A percentile compares a stretch with the other conserved stretches of the same genome.
Conservation (phyloP, 2,329 filamentous ascomycete species). For the Beauveria sp. region DNA sequence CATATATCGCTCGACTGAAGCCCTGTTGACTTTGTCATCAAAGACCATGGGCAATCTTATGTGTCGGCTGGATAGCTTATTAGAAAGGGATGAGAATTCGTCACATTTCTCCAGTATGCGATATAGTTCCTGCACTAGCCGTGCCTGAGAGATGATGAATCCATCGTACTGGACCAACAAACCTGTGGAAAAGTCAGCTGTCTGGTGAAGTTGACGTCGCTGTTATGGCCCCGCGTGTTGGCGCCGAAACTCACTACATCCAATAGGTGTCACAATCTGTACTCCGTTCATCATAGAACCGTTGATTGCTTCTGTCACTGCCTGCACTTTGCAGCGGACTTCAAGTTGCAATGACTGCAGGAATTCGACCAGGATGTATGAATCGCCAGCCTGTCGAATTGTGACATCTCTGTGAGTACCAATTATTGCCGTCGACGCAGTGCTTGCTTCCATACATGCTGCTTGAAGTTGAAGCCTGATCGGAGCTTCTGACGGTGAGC, state of each 20-base stretch:
- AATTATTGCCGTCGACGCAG: not conserved
- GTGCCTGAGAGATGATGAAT: not conserved
- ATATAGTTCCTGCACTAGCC: not conserved
- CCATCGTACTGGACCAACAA: not conserved
- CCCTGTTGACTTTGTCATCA: slow-evolving; percentile 29
- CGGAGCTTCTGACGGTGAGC: not conserved
- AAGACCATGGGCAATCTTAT: slow-evolving; percentile 21
- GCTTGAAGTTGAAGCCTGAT: not conserved
- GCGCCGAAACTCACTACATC: not conserved
- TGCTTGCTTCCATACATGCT: not conserved
- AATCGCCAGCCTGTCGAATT: slow-evolving; percentile 1
- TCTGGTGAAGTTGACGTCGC: not conserved
- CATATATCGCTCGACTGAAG: slow-evolving; percentile 41
- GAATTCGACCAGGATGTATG: not conserved
- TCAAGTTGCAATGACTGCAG: slow-evolving; percentile 1
- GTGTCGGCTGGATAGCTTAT: slow-evolving; percentile 12
- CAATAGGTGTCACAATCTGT: slow-evolving; percentile 1
- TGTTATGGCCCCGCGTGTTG: not conserved
- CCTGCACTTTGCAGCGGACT: slow-evolving; percentile 1
- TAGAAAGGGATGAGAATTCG: slow-evolving; percentile 25
- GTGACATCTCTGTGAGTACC: not conserved
- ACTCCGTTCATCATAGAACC: not conserved
- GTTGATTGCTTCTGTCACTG: slow-evolving; percentile 1
- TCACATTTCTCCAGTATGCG: slow-evolving; percentile 29
- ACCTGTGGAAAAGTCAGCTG: not conserved